Evolutionary conservation across 208 protist genomes (phyloP).

Genomic region (Phytomonas sp.): DNA sequence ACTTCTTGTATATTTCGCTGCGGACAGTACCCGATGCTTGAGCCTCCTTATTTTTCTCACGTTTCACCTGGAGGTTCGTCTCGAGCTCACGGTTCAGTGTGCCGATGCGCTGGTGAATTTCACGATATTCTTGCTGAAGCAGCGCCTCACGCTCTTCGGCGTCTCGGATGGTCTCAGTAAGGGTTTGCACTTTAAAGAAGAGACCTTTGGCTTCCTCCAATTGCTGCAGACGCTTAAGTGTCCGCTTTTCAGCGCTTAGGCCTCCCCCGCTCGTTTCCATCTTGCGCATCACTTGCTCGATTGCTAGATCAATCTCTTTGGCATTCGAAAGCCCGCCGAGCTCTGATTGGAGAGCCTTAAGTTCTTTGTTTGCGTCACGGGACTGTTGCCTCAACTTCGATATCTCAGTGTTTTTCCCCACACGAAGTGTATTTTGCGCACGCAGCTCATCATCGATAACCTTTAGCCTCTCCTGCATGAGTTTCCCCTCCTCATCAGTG

Average conservation of each 20-base stretch:
- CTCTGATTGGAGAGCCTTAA: conserved; percentile 38
- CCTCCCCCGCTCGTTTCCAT: conserved; percentile 79
- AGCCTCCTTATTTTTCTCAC: conserved; percentile 41
- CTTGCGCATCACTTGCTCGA: conserved; percentile 49
- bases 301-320: conserved; percentile 66
- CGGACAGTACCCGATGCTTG: conserved; percentile 25
- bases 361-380: conserved; percentile 33
- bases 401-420: conserved; percentile 54
- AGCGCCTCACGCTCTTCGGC: conserved; percentile 51
- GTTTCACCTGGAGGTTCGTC: conserved; percentile 36
- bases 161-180: conserved; percentile 53
- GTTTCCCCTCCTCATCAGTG: conserved; percentile 32
- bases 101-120: conserved; percentile 68
- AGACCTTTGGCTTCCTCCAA: conserved; percentile 66
- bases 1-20: conserved; percentile 47
- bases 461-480: conserved; percentile 28
- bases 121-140: conserved; percentile 65
- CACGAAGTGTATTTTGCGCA: conserved; percentile 35
- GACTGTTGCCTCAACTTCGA: conserved; percentile 41
- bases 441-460: conserved; percentile 50
- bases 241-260: conserved; percentile 42
- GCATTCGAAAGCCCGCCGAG: conserved; percentile 55
- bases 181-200: conserved; percentile 52
- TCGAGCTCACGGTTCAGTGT: conserved; percentile 56
- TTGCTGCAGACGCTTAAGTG: conserved; percentile 35